These are phyloP conservation scores for Gossypium davidsonii DNA, from an alignment of 441 rosid genomes.

Conservation along the genomic window DNA sequence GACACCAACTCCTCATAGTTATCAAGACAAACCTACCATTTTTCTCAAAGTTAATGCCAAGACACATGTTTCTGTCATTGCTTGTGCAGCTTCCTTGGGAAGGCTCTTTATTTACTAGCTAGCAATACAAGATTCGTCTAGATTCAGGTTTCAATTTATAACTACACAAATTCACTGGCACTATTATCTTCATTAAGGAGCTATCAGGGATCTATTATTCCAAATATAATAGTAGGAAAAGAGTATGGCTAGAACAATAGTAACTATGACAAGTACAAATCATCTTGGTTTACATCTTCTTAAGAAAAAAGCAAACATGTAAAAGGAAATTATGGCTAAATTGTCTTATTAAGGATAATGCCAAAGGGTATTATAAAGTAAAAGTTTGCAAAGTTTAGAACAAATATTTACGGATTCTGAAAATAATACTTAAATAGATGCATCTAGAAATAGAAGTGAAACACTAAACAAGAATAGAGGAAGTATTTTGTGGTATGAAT, in stretches of 20 bases:
- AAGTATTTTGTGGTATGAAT: background rate
- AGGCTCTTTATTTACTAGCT: background rate
- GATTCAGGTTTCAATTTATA: background rate
- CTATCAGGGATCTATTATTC: background rate
- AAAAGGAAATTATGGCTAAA: background rate
- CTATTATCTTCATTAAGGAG: background rate
- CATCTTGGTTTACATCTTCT: background rate
- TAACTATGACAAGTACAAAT: background rate
- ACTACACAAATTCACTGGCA: background rate
- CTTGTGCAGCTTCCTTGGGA: background rate
- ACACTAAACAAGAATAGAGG: background rate
- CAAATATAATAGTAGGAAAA: background rate
- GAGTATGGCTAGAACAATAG: background rate
- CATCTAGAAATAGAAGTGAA: background rate
- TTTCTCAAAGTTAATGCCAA: conserved; percentile 1
- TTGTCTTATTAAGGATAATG: background rate
- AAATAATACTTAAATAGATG: background rate
- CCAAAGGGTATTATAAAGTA: background rate
- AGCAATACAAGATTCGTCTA: background rate
- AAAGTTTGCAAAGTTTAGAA: background rate
- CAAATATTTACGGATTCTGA: background rate
- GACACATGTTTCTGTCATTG: background rate
- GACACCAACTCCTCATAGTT: background rate
- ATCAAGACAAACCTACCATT: background rate
- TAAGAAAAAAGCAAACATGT: background rate